Evolutionary conservation across 2,329 filamentous ascomycete species (phyloP).

Genomic region (Fusarium nurragi): DNA sequence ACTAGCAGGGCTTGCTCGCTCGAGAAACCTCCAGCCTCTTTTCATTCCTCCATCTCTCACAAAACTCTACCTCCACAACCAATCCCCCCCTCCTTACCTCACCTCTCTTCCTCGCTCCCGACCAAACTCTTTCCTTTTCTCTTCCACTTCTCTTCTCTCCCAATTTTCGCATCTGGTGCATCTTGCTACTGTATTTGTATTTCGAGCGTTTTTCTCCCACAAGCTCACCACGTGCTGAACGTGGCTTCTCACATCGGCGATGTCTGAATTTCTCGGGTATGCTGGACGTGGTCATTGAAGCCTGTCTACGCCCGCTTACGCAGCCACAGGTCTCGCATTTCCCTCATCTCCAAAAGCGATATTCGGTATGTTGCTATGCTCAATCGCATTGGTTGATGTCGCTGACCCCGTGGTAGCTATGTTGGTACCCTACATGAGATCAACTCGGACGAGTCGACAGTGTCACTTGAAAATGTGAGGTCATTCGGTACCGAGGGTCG

Average conservation of each 20-base stretch:
- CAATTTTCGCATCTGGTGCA: slow-evolving; percentile 25
- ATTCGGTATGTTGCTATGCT: slow-evolving; percentile 75
- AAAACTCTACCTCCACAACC: slow-evolving; percentile 49
- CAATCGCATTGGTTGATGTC: slow-evolving; percentile 16
- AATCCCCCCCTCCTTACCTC: slow-evolving; percentile 33
- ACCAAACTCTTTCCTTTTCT: slow-evolving; percentile 19
- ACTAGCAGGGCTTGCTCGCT: slow-evolving; percentile 39
- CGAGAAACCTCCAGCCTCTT: slow-evolving; percentile 44
- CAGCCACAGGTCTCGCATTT: slow-evolving; percentile 81
- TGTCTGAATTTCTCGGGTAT: slow-evolving; percentile 71
- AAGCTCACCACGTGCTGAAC: slow-evolving; percentile 55
- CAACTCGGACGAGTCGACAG: slow-evolving; percentile 96
- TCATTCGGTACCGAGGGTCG: slow-evolving; percentile 96
- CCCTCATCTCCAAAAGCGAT: slow-evolving; percentile 95
- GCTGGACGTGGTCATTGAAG: slow-evolving; percentile 44
- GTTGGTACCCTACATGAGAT: slow-evolving; percentile 96
- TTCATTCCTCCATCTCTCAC: slow-evolving; percentile 44
- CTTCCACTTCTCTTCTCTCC: slow-evolving; percentile 25
- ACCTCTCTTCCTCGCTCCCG: slow-evolving; percentile 21
- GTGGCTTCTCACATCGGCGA: slow-evolving; percentile 52
- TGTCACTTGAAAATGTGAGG: slow-evolving; percentile 94
- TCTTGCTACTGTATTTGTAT: slow-evolving; percentile 32
- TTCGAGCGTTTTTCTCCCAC: slow-evolving; percentile 34
- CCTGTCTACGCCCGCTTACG: slow-evolving; percentile 49
- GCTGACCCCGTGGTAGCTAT: slow-evolving; percentile 71